Conservation (phyloP, 257 asterid species). For the Solanum habrochaites region DNA sequence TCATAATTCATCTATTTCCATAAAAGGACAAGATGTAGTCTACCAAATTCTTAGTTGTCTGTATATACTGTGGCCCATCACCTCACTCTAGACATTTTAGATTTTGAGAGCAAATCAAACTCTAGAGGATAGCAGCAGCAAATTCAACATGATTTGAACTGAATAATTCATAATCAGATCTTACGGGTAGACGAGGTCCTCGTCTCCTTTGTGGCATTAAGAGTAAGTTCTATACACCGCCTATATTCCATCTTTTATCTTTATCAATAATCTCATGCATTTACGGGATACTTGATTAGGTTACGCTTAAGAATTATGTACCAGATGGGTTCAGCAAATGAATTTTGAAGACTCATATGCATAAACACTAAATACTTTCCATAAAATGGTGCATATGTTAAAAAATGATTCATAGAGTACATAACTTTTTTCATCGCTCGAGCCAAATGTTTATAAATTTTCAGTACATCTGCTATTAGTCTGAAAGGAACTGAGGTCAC, state of each 20-base stretch:
- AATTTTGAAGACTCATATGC: background rate
- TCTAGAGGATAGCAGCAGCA: background rate
- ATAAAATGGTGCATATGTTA: background rate
- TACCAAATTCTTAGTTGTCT: background rate
- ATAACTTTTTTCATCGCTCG: background rate
- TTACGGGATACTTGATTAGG: background rate
- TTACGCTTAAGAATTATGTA: background rate
- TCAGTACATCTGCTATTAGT: background rate
- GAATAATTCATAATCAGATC: background rate
- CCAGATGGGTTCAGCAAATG: background rate
- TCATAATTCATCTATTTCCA: background rate
- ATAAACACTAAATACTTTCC: background rate
- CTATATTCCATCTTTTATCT: background rate
- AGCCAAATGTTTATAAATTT: background rate
- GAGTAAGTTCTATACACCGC: conserved; percentile 1
- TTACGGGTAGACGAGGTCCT: conserved; percentile 14
- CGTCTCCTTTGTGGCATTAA: conserved; percentile 13
- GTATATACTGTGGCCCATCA: background rate
- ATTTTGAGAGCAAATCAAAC: background rate
- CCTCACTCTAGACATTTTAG: background rate
- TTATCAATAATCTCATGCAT: background rate
- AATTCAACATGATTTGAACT: background rate
- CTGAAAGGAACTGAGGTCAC: background rate
- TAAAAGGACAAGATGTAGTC: background rate
- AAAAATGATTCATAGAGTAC: background rate